These are phyloP conservation scores for Caryopteris hybrid DNA, from an alignment of 305 asterid genomes.

Conservation along the genomic window DNA sequence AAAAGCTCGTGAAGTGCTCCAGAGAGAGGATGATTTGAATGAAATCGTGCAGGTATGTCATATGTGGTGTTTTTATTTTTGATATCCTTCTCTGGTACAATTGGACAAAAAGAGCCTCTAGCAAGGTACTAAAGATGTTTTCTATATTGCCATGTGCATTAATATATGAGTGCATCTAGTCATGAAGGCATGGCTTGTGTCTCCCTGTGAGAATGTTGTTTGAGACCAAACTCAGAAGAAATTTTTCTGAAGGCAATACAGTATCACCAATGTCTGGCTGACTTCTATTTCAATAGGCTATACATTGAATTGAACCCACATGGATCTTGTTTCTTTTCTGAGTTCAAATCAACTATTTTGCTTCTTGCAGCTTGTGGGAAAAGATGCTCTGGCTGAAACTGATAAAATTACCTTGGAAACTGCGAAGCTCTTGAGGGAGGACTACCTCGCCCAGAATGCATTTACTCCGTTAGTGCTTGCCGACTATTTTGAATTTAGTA, in stretches of 20 bases:
- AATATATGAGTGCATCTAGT: neutral
- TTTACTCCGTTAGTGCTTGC: conserved; percentile 74
- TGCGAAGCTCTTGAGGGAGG: conserved; percentile 97
- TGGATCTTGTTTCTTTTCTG: neutral
- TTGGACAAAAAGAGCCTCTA: neutral
- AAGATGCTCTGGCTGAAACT: conserved; percentile 94
- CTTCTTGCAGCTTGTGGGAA: conserved; percentile 81
- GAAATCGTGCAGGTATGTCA: conserved; percentile 88
- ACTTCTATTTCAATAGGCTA: neutral
- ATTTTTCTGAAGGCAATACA: neutral
- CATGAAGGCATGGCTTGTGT: neutral
- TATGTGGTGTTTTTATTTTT: conserved; percentile 2
- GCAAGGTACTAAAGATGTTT: neutral
- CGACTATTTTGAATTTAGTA: neutral
- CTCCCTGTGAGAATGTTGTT: neutral
- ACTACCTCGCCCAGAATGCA: conserved; percentile 97
- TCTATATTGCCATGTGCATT: neutral
- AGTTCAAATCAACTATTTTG: conserved; percentile 21
- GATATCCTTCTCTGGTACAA: neutral
- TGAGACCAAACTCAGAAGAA: neutral
- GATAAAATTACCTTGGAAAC: conserved; percentile 95
- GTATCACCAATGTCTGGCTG: neutral
- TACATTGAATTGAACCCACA: neutral
- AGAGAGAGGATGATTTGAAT: conserved; percentile 95
- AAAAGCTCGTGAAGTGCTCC: conserved; percentile 98